Base-by-base conservation (phyloP, 2,329 filamentous ascomycete species). In the Hortaea werneckii region DNA sequence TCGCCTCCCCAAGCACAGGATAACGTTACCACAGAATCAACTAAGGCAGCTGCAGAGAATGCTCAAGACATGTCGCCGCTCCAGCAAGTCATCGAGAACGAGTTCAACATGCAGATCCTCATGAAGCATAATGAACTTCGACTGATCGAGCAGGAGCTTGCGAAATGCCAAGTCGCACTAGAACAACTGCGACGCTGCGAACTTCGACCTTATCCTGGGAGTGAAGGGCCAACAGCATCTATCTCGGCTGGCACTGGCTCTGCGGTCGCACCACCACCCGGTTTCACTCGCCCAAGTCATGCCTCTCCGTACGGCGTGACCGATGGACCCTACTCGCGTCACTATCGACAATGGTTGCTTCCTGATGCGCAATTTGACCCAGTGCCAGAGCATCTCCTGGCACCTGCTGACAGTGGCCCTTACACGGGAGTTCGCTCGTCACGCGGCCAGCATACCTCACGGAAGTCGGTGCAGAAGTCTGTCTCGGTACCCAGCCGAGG, bases 291-390 rank as follows among this genome's bases (percentile, higher is more conserved):
- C 54, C 85, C 88, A 48, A 73, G 79, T 58, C 87, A 85, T 74
- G 86, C 89, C 34, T 79, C 92, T 39, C 85, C 92, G 3, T 95
- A 89, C 73, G 90, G 90, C 54, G 87, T 95, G 46, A 80, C 82
- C 11, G 87, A 95, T 58, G 92, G 92, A 8, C 89, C 92, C 2
- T 96, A 96, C 67, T 83, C 88, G 50, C 82, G 88, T 56, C 92
- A 96, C 69, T 95, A 95, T 67, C 82, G 87, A 62, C 87, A 86
- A 72, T 98, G 92, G 92, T 79, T 98, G 55, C 82, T 96, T 49
- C 86, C 85, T 43, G 88, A 95, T 66, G 78, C 85, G 47, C 79
- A 79, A 41, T 96, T 96, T 65, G 90, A 95, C 49, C 62, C 71
- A 8, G 56, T 68, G 37, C 66, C 68, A 4, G 51, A 53, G 11